These are phyloP conservation scores for Verticillium klebahnii DNA, from an alignment of 2,329 filamentous ascomycete genomes.

Conservation along the genomic window DNA sequence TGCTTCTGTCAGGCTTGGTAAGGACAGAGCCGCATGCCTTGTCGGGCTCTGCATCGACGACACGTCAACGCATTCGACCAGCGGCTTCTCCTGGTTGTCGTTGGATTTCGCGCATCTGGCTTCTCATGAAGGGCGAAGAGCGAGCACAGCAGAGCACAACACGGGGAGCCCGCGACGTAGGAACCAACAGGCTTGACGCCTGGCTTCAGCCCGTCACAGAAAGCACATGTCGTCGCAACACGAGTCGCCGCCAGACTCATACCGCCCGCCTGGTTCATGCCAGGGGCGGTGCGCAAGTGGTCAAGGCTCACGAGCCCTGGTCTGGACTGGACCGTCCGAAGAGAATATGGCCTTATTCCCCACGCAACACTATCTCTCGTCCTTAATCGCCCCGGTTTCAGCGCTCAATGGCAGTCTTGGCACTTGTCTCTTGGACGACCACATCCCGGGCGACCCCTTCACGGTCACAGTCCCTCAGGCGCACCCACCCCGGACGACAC, in stretches of 20 bases:
- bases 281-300: neutral
- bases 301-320: neutral
- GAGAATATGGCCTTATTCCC: neutral
- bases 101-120: no score
- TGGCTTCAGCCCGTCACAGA: neutral
- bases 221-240: neutral
- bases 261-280: neutral
- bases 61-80: no score
- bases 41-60: neutral
- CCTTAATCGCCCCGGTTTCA: neutral
- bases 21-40: neutral
- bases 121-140: no score
- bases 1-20: neutral
- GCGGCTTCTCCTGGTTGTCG: no score
- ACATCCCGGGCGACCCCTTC: neutral
- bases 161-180: no score
- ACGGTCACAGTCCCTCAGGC: neutral
- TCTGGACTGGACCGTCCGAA: neutral
- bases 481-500: neutral
- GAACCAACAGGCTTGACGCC: no score
- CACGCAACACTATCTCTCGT: neutral
- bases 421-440: neutral
- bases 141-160: no score
- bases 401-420: neutral
- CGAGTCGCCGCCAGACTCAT: neutral